Percentiles rank a stretch among this genome's conserved stretches.
Evolutionary conservation across 305 asterid species (phyloP).

Genomic region (Striga hermonthica): DNA sequence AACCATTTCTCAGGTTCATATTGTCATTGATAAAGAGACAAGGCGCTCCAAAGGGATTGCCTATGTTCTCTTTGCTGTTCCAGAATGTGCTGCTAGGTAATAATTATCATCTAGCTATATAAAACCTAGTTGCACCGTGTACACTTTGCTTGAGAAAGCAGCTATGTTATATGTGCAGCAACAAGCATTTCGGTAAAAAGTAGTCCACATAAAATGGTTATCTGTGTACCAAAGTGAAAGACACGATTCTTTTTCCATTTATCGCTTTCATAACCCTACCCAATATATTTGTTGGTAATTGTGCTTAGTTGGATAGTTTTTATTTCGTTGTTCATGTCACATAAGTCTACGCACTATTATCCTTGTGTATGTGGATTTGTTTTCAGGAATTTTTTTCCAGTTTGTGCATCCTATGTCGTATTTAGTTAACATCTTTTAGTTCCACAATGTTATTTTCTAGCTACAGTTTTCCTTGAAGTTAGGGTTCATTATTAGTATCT

Average conservation of each 20-base stretch:
- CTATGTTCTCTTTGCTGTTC: constrained; percentile 64
- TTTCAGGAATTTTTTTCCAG: not conserved
- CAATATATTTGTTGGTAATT: constrained; percentile 17
- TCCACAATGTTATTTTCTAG: not conserved
- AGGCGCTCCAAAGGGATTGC: constrained; percentile 88
- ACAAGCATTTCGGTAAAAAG: constrained; percentile 12
- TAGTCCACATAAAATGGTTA: not conserved
- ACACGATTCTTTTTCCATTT: not conserved
- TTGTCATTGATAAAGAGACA: constrained; percentile 84
- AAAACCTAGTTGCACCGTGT: not conserved
- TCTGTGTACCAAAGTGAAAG: constrained; percentile 4
- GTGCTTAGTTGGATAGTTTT: constrained; percentile 7
- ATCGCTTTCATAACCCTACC: too few relatives aligned
- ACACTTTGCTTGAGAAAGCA: constrained; percentile 10
- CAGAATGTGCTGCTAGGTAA: constrained; percentile 91
- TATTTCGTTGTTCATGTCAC: constrained; percentile 14
- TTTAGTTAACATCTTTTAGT: constrained; percentile 8
- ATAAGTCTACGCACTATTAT: not conserved
- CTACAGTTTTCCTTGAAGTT: not conserved
- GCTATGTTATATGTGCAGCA: not conserved
- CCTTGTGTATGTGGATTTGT: constrained; percentile 16
- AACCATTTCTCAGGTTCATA: constrained; percentile 64
- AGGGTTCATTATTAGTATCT: constrained; percentile 2
- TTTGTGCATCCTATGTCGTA: not conserved
- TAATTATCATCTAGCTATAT: constrained; percentile 23